These are phyloP conservation scores for Colletotrichum abscissum DNA, from an alignment of 2,329 filamentous ascomycete genomes.

Conservation along the genomic window DNA sequence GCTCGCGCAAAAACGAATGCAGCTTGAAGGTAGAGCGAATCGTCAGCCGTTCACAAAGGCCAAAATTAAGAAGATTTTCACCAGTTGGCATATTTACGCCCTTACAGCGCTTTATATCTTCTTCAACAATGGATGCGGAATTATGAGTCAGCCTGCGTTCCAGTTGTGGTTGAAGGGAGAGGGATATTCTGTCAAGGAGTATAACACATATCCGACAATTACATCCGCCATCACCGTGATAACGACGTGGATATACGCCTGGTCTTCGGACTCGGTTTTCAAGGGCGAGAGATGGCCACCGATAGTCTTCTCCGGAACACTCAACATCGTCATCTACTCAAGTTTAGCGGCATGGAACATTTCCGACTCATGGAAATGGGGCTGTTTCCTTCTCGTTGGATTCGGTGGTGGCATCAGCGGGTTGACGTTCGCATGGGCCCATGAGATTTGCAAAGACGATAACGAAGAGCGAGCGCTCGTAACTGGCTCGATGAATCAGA, in stretches of 20 bases:
- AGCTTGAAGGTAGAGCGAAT: conserved; percentile 56
- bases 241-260: conserved; percentile 72
- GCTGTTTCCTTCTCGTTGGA: conserved; percentile 64
- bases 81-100: conserved; percentile 73
- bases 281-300: conserved; percentile 71
- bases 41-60: conserved; percentile 51
- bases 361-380: conserved; percentile 69
- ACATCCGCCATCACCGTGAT: conserved; percentile 65
- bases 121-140: conserved; percentile 69
- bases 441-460: conserved; percentile 61
- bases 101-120: conserved; percentile 69
- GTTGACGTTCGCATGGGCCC: conserved; percentile 59
- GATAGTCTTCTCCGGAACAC: conserved; percentile 65
- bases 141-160: conserved; percentile 66
- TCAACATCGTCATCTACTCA: conserved; percentile 53
- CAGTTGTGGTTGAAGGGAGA: conserved; percentile 57
- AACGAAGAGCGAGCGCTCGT: conserved; percentile 76
- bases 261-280: conserved; percentile 72
- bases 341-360: conserved; percentile 57
- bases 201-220: conserved; percentile 70
- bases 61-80: conserved; percentile 71
- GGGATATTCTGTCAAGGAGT: conserved; percentile 53
- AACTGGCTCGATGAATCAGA: conserved; percentile 74
- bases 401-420: conserved; percentile 62
- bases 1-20: conserved; percentile 53